Conservation (phyloP, 768 basidiomycete genomes). For the Boletus insuetus region DNA sequence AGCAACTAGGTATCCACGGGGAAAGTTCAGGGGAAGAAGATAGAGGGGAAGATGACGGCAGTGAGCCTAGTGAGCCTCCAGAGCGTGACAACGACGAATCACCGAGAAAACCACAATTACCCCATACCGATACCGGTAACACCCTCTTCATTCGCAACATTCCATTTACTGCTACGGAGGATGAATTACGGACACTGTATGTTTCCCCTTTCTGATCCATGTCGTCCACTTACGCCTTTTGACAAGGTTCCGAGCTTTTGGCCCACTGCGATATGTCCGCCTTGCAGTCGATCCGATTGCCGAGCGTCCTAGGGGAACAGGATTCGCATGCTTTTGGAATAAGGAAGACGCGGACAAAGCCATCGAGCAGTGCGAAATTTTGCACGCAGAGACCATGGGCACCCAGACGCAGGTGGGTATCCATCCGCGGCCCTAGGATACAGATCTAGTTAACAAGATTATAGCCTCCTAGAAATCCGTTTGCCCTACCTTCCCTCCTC, state of each 20-base stretch:
- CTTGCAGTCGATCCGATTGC: conserved; percentile 83
- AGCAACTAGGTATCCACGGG: conserved; percentile 45
- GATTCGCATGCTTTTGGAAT: conserved; percentile 98
- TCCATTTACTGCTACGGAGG: conserved; percentile 89
- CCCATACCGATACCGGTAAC: conserved; percentile 81
- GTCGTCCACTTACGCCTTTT: background rate
- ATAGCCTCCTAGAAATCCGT: conserved; percentile 77
- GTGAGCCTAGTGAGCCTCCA: conserved; percentile 17
- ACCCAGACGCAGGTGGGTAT: conserved; percentile 29
- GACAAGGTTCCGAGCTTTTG: conserved; percentile 79
- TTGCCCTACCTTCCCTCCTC: conserved; percentile 82
- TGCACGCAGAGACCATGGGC: conserved; percentile 63
- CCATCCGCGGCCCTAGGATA: conserved; percentile 11
- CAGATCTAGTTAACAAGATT: background rate
- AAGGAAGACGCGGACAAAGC: conserved; percentile 84
- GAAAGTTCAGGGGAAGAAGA: conserved; percentile 28
- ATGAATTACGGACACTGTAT: conserved; percentile 83
- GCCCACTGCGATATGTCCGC: conserved; percentile 88
- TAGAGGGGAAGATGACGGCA: conserved; percentile 23
- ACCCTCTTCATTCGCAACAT: conserved; percentile 95
- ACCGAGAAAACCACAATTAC: conserved; percentile 64
- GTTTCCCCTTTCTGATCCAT: conserved; percentile 25
- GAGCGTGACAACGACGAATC: conserved; percentile 32
- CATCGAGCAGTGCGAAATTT: conserved; percentile 73
- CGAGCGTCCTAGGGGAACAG: conserved; percentile 89